phyloP scores from a whole-genome alignment of 169 alveolate genomes.

The Neospora caninum region DNA sequence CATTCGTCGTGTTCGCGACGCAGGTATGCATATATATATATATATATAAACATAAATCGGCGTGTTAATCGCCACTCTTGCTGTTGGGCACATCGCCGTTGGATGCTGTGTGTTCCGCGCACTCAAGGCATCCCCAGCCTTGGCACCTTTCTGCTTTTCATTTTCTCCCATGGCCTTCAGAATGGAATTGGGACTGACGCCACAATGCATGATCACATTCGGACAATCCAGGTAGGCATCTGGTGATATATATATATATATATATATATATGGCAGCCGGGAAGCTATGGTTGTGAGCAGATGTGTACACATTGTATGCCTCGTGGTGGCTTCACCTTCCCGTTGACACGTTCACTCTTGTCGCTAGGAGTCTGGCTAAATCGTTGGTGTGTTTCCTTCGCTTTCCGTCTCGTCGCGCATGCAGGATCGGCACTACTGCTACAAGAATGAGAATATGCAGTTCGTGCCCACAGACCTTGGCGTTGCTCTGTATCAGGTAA shows the following conservation, averaged over 20 bases:
- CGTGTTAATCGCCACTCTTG: no score
- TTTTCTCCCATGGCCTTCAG: slow-evolving; percentile 41
- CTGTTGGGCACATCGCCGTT: no score
- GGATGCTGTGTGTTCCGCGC: no score
- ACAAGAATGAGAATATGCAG: slow-evolving; percentile 43
- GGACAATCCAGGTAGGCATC: slow-evolving; percentile 91
- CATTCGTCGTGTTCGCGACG: no score
- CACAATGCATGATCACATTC: slow-evolving; percentile 98
- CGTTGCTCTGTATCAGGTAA: slow-evolving; percentile 58
- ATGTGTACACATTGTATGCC: neutral
- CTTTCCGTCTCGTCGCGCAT: neutral
- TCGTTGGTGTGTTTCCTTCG: no score
- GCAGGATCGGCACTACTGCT: slow-evolving; percentile 66
- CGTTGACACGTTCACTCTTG: no score
- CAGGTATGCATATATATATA: no score
- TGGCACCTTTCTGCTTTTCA: neutral
- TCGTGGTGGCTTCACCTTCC: neutral
- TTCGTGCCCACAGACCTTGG: slow-evolving; percentile 66
- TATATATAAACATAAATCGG: no score
- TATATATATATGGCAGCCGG: neutral
- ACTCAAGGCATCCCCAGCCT: neutral
- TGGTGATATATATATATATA: neutral
- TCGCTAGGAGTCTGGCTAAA: no score
- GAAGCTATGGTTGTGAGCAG: neutral
- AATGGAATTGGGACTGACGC: slow-evolving; percentile 99